Evolutionary conservation across 2,329 filamentous ascomycete species (phyloP).

Genomic region (Pseudogymnoascus sp.): DNA sequence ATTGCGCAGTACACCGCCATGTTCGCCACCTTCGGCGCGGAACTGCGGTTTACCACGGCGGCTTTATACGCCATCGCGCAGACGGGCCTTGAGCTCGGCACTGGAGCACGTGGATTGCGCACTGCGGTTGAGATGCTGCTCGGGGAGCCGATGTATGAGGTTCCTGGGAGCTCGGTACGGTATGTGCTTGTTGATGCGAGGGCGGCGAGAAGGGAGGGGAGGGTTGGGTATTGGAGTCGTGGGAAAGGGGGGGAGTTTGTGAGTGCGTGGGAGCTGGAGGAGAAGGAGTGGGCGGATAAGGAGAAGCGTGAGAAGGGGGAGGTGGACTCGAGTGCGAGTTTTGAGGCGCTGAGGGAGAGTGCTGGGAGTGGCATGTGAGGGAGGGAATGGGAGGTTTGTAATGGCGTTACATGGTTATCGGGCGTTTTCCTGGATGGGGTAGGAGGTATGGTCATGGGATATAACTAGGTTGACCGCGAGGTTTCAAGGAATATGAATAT

Average conservation of each 20-base stretch:
- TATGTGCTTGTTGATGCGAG: conserved; percentile 61
- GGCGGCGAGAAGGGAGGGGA: conserved; percentile 54
- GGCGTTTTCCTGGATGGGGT: neutral
- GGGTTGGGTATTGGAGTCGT: conserved; percentile 55
- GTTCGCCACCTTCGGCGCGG: conserved; percentile 65
- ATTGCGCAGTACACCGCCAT: conserved; percentile 82
- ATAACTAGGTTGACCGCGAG: neutral
- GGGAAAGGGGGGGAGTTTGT: conserved; percentile 63
- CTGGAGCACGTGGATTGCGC: conserved; percentile 70
- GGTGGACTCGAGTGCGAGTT: conserved; percentile 13
- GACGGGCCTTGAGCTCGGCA: conserved; percentile 52
- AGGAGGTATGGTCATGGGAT: neutral
- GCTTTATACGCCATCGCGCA: conserved; percentile 76
- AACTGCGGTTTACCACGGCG: conserved; percentile 72
- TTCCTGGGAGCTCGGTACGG: conserved; percentile 51
- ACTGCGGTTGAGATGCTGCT: conserved; percentile 75
- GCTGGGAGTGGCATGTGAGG: conserved; percentile 21
- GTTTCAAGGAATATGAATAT: neutral
- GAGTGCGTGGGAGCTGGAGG: conserved; percentile 57
- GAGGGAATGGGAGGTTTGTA: neutral
- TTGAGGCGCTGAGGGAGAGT: conserved; percentile 22
- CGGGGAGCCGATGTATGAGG: conserved; percentile 73
- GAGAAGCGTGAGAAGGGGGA: conserved; percentile 6
- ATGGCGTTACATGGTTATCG: neutral
- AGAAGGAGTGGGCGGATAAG: conserved; percentile 26